Evolutionary conservation across 2,329 filamentous ascomycete genomes (phyloP), one percentile per base, ranked within the genome.

Genomic region (Cordyceps tenuipes): DNA sequence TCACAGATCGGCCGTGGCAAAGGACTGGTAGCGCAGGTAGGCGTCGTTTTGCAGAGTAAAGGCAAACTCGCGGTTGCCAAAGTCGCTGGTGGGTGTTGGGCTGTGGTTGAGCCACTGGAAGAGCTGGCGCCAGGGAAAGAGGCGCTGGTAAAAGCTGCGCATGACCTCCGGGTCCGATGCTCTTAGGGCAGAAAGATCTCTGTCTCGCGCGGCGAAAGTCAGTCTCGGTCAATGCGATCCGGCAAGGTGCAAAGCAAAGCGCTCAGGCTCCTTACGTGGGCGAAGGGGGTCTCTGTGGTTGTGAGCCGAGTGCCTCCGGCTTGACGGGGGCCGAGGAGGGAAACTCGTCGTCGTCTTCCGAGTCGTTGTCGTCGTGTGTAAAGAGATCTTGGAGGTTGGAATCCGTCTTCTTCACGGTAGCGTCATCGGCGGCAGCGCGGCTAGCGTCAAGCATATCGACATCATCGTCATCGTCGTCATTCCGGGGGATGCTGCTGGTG

Each of bases 91-190:
- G 0, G 94, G 92, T 7, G 86, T 86, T 7, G 91, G 88, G 58
- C 90, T 90, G 74, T 97, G 94, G 71, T 97, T 99, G 52, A 99
- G 84, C 94, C 94, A 99, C 73, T 97, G 92, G 75, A 97, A 99
- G 21, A 97, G 85, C 63, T 90, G 88, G 62, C 92, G 86, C 80
- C 96, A 99, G 5, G 94, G 94, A 68, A 97, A 97, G 43, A 99
- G 80, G 52, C 94, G 90, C 70, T 96, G 90, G 72, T 99, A 99
- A 77, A 97, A 99, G 64, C 88, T 90, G 67, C 89, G 85, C 85
- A 97, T 91, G 12, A 95, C 83, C 69, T 92, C 90, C 1, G 90
- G 86, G 66, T 96, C 90, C 44, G 85, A 89, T 47, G 82, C 79
- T 43, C 74, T 77, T 39, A 79, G 66, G 0, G 73, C 68, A 15